These are phyloP conservation scores for Aspergillus homomorphus DNA, from an alignment of 495 filamentous ascomycete genomes.

Conservation along the genomic window DNA sequence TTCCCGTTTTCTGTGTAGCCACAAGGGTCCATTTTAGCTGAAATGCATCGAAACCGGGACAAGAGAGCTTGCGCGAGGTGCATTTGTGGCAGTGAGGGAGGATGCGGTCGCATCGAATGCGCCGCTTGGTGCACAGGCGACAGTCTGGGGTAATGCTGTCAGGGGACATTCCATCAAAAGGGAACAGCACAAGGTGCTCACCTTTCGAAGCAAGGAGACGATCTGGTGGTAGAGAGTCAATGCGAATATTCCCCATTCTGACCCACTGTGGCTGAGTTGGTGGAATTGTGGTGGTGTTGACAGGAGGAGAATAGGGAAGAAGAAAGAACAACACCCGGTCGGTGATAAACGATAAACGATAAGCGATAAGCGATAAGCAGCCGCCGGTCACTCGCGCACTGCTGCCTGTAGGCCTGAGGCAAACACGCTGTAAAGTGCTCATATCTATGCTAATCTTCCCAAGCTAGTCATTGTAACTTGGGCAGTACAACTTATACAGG, in stretches of 20 bases:
- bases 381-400: background rate
- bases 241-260: constrained; percentile 17
- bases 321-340: background rate
- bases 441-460: too few relatives aligned
- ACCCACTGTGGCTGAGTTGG: too few relatives aligned
- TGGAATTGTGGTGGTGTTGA: too few relatives aligned
- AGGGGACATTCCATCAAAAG: background rate
- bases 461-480: too few relatives aligned
- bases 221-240: constrained; percentile 16
- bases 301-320: background rate
- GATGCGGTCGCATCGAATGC: constrained; percentile 25
- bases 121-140: constrained; percentile 18
- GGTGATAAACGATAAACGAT: too few relatives aligned
- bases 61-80: constrained; percentile 13
- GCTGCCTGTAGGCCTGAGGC: background rate
- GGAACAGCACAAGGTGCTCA: constrained; percentile 9
- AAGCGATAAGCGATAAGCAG: background rate
- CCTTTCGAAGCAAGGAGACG: constrained; percentile 18
- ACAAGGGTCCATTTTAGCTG: constrained; percentile 18
- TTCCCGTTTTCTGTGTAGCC: constrained; percentile 9
- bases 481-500: too few relatives aligned
- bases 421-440: background rate
- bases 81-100: constrained; percentile 22
- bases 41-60: constrained; percentile 17
- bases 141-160: background rate